phyloP scores from a whole-genome alignment of 495 filamentous ascomycete genomes.

The Aspergillus egyptiacus region DNA sequence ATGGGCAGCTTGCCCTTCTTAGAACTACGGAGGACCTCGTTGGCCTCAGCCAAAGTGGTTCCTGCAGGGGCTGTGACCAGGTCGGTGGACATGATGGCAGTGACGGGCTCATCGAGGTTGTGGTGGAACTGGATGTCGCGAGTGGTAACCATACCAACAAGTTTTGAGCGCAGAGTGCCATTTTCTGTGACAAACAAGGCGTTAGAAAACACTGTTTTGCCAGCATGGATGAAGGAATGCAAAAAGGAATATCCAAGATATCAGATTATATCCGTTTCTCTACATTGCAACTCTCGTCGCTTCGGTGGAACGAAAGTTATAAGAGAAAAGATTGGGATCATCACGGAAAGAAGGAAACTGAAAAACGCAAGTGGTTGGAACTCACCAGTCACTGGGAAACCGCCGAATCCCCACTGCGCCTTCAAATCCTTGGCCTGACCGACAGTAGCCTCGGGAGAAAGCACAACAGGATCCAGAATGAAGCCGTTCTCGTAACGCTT shows the following conservation, averaged over 20 bases:
- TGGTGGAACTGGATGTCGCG: slow-evolving; percentile 96
- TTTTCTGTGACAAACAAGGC: slow-evolving; percentile 55
- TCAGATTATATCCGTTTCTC: slow-evolving; percentile 55
- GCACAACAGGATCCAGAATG: slow-evolving; percentile 92
- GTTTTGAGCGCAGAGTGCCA: slow-evolving; percentile 87
- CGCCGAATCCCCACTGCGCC: slow-evolving; percentile 97
- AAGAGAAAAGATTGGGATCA: slow-evolving; percentile 62
- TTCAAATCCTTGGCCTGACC: slow-evolving; percentile 88
- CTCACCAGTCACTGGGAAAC: slow-evolving; percentile 98
- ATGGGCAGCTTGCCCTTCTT: slow-evolving; percentile 99
- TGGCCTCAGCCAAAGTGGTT: slow-evolving; percentile 81
- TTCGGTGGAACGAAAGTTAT: slow-evolving; percentile 99
- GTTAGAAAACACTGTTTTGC: slow-evolving; percentile 27
- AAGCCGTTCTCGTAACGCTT: slow-evolving; percentile 99
- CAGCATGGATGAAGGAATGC: slow-evolving; percentile 8
- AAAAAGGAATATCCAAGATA: slow-evolving; percentile 2
- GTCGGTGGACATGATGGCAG: slow-evolving; percentile 90
- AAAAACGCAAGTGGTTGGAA: slow-evolving; percentile 18
- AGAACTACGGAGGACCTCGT: slow-evolving; percentile 84
- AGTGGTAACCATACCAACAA: slow-evolving; percentile 94
- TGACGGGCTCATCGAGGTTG: slow-evolving; percentile 61
- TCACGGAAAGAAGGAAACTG: slow-evolving; percentile 42
- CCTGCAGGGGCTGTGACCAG: slow-evolving; percentile 85
- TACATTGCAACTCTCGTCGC: slow-evolving; percentile 77
- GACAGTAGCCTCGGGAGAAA: slow-evolving; percentile 80